Evolutionary conservation across 257 asterid genomes (phyloP).

Genomic region (Solanum raphanifolium): DNA sequence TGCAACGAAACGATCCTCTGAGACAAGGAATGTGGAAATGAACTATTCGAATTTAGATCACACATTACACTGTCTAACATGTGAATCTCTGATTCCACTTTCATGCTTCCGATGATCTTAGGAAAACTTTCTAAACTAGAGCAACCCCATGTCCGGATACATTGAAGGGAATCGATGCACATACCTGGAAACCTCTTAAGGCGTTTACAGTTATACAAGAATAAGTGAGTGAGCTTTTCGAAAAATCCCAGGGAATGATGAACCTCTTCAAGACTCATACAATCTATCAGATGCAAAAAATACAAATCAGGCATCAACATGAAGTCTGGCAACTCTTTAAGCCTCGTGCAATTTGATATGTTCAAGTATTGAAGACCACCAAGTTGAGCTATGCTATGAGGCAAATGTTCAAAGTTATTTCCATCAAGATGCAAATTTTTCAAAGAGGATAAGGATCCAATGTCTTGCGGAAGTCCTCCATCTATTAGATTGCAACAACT

Average conservation of each 20-base stretch:
- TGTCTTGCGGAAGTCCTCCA: not conserved
- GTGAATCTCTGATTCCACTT: not conserved
- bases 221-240: not conserved
- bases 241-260: not conserved
- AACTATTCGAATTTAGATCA: not conserved
- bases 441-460: not conserved
- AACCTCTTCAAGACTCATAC: not conserved
- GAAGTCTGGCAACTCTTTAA: not conserved
- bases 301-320: not conserved
- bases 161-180: not conserved
- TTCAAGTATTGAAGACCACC: not conserved
- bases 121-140: not conserved
- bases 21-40: not conserved
- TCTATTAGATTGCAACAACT: not conserved
- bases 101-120: not conserved
- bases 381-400: not conserved
- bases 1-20: not conserved
- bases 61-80: not conserved
- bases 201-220: not conserved
- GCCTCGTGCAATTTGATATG: not conserved
- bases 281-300: not conserved
- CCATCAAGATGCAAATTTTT: not conserved
- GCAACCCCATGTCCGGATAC: not conserved
- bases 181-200: not conserved
- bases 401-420: not conserved